Evolutionary conservation across 108 stramenopile species (phyloP).

Genomic region (Fragilariopsis cylindrus): DNA sequence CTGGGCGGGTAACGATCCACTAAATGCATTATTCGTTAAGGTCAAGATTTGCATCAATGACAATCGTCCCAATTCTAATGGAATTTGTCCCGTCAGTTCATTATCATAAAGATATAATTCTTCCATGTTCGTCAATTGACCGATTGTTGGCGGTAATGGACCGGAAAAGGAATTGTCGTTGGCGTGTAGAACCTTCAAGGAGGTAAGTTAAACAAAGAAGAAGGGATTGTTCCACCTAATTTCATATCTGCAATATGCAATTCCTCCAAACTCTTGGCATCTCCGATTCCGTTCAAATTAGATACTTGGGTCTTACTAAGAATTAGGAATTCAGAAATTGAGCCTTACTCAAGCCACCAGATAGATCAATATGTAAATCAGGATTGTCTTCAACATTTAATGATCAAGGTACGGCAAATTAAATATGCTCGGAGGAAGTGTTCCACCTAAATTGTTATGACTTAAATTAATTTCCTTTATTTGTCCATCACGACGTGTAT

Average conservation of each 20-base stretch:
- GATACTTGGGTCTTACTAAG: conserved; percentile 34
- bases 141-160: conserved; percentile 54
- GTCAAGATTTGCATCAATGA: conserved; percentile 19
- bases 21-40: conserved; percentile 1
- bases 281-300: conserved; percentile 23
- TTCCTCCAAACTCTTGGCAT: conserved; percentile 41
- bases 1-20: conserved; percentile 28
- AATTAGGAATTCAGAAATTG: conserved; percentile 50
- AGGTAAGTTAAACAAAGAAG: conserved; percentile 38
- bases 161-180: conserved; percentile 55
- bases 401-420: conserved; percentile 47
- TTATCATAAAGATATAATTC: conserved; percentile 57
- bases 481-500: conserved; percentile 41
- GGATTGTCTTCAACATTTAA: conserved; percentile 49
- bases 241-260: conserved; percentile 56
- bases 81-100: conserved; percentile 38
- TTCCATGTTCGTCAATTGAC: conserved; percentile 39
- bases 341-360: conserved; percentile 52
- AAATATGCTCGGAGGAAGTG: conserved; percentile 64
- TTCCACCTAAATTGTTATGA: conserved; percentile 64
- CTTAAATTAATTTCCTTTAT: conserved; percentile 57
- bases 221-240: conserved; percentile 57
- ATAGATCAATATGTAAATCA: conserved; percentile 53
- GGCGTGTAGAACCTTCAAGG: conserved; percentile 56
- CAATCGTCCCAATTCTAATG: conserved; percentile 23